These are phyloP conservation scores for Kurtzmaniella quercitrusa DNA, from an alignment of 1,139 yeast species.

Conservation along the genomic window DNA sequence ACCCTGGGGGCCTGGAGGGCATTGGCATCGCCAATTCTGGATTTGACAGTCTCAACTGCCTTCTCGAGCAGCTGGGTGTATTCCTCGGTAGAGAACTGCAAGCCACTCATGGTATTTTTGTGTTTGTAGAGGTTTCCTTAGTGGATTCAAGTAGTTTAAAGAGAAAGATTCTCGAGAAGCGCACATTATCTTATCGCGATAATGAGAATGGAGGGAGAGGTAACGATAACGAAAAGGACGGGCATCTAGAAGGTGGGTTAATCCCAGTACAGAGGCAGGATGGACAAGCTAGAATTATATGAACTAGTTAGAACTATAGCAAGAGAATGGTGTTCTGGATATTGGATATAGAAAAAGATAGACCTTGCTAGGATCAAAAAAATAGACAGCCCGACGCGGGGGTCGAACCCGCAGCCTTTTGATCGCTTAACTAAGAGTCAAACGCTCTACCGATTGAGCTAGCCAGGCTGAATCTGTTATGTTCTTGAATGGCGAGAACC, in stretches of 20 bases:
- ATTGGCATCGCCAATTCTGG: conserved; percentile 14
- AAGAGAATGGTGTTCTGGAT: no score
- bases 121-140: no score
- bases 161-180: no score
- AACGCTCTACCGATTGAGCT: conserved; percentile 17
- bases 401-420: conserved; percentile 52
- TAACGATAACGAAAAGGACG: no score
- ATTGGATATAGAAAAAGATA: no score
- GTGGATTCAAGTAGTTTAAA: no score
- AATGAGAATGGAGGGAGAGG: neutral
- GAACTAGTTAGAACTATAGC: no score
- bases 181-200: neutral
- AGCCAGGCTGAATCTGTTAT: conserved; percentile 10
- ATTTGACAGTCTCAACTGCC: conserved; percentile 17
- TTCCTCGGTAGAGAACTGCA: conserved; percentile 12
- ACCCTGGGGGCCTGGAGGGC: conserved; percentile 46
- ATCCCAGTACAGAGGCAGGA: no score
- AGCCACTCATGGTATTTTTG: neutral
- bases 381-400: conserved; percentile 42
- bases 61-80: conserved; percentile 17
- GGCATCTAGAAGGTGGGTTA: no score
- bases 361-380: no score
- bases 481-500: neutral
- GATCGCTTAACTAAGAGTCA: conserved; percentile 19
- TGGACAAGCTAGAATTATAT: no score